These are phyloP conservation scores for Metschnikowia lochheadii DNA, from an alignment of 805 yeast genomes.

Conservation along the genomic window DNA sequence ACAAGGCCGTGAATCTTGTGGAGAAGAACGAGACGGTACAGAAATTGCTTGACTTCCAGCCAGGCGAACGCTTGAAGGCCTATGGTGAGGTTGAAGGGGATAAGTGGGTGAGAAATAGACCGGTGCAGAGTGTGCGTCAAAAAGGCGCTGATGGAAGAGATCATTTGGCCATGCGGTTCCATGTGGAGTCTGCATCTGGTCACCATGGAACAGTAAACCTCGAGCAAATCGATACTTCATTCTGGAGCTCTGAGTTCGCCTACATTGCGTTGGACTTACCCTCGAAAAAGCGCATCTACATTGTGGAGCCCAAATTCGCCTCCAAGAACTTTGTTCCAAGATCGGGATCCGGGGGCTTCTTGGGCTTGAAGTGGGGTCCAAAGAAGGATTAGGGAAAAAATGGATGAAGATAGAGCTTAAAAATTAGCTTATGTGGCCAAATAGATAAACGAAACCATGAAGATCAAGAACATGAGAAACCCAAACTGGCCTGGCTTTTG, in stretches of 20 bases:
- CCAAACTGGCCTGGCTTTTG: slow-evolving; percentile 11
- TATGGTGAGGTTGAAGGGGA: slow-evolving; percentile 72
- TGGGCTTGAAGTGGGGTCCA: slow-evolving; percentile 88
- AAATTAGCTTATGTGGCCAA: slow-evolving; percentile 7
- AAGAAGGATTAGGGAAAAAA: slow-evolving; percentile 40
- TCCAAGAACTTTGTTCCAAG: slow-evolving; percentile 42
- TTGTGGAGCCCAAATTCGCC: slow-evolving; percentile 57
- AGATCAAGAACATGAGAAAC: slow-evolving; percentile 5
- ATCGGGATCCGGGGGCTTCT: slow-evolving; percentile 49
- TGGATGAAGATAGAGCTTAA: not conserved
- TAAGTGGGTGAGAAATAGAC: slow-evolving; percentile 86
- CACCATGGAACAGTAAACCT: slow-evolving; percentile 68
- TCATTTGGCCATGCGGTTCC: slow-evolving; percentile 79
- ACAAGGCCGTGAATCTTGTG: slow-evolving; percentile 73
- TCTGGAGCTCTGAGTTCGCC: slow-evolving; percentile 63
- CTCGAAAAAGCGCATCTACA: slow-evolving; percentile 61
- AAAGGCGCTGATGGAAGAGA: slow-evolving; percentile 74
- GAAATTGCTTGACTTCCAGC: slow-evolving; percentile 48
- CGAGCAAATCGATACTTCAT: slow-evolving; percentile 72
- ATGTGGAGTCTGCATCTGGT: slow-evolving; percentile 65
- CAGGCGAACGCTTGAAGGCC: slow-evolving; percentile 67
- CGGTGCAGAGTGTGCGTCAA: slow-evolving; percentile 64
- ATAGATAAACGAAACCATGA: slow-evolving; percentile 10
- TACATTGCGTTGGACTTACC: slow-evolving; percentile 75
- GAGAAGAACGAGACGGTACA: slow-evolving; percentile 65